A percentile compares a stretch with the other conserved stretches of the same genome.
Conservation (phyloP, 176 grass and related monocot genomes). For the Carex myosuroides region DNA sequence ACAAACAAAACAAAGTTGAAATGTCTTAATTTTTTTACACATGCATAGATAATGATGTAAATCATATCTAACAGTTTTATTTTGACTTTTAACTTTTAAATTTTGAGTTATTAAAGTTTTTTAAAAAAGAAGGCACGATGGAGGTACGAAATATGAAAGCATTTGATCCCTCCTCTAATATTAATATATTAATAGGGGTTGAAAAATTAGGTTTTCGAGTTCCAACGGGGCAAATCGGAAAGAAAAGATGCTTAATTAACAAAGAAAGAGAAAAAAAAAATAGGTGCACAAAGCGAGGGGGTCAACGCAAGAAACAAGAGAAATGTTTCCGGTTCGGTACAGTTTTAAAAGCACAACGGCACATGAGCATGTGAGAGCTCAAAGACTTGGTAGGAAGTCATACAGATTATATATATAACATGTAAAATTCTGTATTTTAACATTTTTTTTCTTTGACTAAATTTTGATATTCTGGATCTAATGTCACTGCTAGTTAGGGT, state of each 20-base stretch:
- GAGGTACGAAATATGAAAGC: too few relatives aligned
- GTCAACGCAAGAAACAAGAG: conserved; percentile 20
- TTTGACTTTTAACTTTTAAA: too few relatives aligned
- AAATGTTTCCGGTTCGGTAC: conserved; percentile 18
- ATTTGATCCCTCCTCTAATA: too few relatives aligned
- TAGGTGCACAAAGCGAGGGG: conserved; percentile 14
- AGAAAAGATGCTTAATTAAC: background rate
- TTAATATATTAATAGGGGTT: background rate
- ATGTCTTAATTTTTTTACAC: too few relatives aligned
- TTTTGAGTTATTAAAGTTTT: too few relatives aligned
- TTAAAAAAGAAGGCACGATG: too few relatives aligned
- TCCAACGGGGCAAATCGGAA: background rate
- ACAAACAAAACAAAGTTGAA: too few relatives aligned
- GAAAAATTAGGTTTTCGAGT: background rate
- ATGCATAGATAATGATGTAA: too few relatives aligned
- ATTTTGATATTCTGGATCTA: background rate
- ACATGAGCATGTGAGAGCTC: conserved; percentile 16
- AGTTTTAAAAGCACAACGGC: conserved; percentile 9
- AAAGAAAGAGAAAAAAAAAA: background rate
- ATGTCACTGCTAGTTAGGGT: background rate
- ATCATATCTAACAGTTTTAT: too few relatives aligned
- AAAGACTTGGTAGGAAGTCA: background rate
- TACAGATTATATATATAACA: background rate
- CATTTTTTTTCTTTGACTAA: conserved; percentile 14
- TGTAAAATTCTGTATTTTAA: background rate